Base-by-base conservation (phyloP, 1,284 basidiomycete genomes). In the Pseudozyma thailandica region DNA sequence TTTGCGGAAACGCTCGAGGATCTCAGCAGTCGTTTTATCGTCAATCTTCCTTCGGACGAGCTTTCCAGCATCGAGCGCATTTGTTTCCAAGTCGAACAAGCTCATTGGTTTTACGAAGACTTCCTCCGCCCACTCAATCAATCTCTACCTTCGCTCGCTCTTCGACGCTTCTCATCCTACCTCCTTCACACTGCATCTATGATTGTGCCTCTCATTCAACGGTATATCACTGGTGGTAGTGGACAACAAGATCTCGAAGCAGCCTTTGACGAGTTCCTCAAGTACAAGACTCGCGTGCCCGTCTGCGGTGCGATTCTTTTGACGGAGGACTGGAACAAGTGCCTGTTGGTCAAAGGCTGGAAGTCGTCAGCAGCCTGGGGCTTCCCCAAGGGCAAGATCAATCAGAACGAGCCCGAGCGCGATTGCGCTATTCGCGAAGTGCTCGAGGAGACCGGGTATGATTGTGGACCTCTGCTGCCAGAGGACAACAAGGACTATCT, bases 41-140 rank as follows among this genome's bases (percentile, higher is more conserved):
- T 98, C 75, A 98, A 98, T 84, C 88, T 99, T 51, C 96, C 96
- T 6, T 90, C 92, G 69, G 91, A 93, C 79, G 96, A 99, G 85
- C 88, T 95, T 61, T 88, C 88, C 50, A 93, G 91, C 21, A 87
- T 97, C 63, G 93, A 96, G 82, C 89, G 96, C 68, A 90, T 98
- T 79, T 97, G 93, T 85, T 98, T 98, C 85, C 96, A 98, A 85
- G 93, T 98, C 60, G 96, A 99, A 85, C 94, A 98, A 87, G 96
- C 96, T 18, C 95, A 99, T 84, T 99, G 96, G 96, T 99, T 94
- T 84, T 99, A 99, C 82, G 95, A 98, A 85, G 96, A 99, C 84
- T 98, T 97, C 78, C 89, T 98, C 66, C 91, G 95, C 18, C 84
- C 84, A 1, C 87, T 91, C 82, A 93, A 96, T 74, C 90, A 91